phyloP scores from a whole-genome alignment of 2,329 filamentous ascomycete genomes.

The Fusarium sp. region DNA sequence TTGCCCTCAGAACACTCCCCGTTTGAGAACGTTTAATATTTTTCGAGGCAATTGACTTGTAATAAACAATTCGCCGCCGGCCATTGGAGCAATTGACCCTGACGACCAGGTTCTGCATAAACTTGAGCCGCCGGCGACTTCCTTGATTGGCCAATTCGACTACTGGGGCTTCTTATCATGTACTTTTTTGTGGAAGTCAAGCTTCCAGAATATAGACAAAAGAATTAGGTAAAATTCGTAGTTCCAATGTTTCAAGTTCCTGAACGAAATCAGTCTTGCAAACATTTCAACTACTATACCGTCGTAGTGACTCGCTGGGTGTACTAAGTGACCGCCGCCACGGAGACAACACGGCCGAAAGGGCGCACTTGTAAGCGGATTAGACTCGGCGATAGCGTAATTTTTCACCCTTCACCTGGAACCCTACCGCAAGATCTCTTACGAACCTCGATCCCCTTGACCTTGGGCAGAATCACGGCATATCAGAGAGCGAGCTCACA shows the following conservation, averaged over 20 bases:
- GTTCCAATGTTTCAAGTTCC: neutral
- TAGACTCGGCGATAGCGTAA: constrained; percentile 39
- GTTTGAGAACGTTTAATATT: neutral
- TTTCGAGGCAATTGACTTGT: constrained; percentile 5
- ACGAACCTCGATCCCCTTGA: neutral
- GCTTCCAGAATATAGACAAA: neutral
- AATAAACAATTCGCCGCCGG: constrained; percentile 25
- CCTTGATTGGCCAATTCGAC: constrained; percentile 26
- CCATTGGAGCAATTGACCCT: constrained; percentile 2
- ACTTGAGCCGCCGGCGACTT: constrained; percentile 20
- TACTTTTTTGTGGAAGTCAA: neutral
- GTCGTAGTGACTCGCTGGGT: neutral
- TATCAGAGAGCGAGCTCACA: neutral
- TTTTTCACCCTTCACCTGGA: constrained; percentile 9
- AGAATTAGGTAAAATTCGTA: constrained; percentile 7
- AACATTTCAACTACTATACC: too few relatives aligned
- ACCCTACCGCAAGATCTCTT: neutral
- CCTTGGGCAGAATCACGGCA: neutral
- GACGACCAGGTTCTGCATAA: neutral
- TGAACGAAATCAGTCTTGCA: too few relatives aligned
- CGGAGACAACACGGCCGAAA: constrained; percentile 23
- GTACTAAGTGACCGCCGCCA: neutral
- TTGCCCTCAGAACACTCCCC: neutral
- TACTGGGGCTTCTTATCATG: constrained; percentile 21
- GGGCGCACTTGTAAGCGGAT: constrained; percentile 12